Conservation (phyloP, 495 filamentous ascomycete genomes). For the Trichocladium antarcticum region DNA sequence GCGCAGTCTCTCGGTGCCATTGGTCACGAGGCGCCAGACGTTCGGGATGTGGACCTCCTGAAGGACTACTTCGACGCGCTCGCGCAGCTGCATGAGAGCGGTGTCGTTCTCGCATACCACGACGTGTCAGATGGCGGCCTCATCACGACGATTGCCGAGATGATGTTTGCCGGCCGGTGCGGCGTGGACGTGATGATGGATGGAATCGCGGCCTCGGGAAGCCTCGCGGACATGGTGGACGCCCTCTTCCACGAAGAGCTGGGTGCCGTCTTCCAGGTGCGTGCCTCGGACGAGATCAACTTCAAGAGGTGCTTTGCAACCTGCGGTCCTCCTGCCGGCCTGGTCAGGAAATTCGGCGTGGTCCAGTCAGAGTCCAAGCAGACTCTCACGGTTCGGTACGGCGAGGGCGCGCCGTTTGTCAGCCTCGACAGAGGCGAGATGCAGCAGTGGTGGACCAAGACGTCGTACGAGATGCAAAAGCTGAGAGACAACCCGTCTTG, state of each 20-base stretch:
- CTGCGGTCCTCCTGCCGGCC: slow-evolving; percentile 68
- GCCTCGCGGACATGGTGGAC: slow-evolving; percentile 54
- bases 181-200: slow-evolving; percentile 81
- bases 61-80: slow-evolving; percentile 90
- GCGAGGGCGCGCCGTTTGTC: slow-evolving; percentile 47
- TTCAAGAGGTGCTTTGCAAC: slow-evolving; percentile 89
- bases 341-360: slow-evolving; percentile 73
- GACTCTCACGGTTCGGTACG: slow-evolving; percentile 62
- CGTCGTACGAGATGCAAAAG: slow-evolving; percentile 84
- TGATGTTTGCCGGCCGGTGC: slow-evolving; percentile 96
- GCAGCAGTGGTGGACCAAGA: slow-evolving; percentile 80
- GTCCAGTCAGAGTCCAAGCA: slow-evolving; percentile 62
- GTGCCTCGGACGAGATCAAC: slow-evolving; percentile 66
- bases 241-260: slow-evolving; percentile 92
- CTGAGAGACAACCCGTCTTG: slow-evolving; percentile 80
- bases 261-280: slow-evolving; percentile 93
- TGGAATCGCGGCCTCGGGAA: slow-evolving; percentile 45
- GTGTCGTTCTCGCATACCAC: slow-evolving; percentile 88
- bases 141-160: slow-evolving; percentile 83
- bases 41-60: slow-evolving; percentile 68
- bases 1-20: slow-evolving; percentile 86
- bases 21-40: slow-evolving; percentile 72
- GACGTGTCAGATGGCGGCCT: slow-evolving; percentile 90
- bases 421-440: slow-evolving; percentile 57
- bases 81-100: slow-evolving; percentile 71